Conservation (phyloP, 768 basidiomycete species). For the Rhodotorula paludigena region DNA sequence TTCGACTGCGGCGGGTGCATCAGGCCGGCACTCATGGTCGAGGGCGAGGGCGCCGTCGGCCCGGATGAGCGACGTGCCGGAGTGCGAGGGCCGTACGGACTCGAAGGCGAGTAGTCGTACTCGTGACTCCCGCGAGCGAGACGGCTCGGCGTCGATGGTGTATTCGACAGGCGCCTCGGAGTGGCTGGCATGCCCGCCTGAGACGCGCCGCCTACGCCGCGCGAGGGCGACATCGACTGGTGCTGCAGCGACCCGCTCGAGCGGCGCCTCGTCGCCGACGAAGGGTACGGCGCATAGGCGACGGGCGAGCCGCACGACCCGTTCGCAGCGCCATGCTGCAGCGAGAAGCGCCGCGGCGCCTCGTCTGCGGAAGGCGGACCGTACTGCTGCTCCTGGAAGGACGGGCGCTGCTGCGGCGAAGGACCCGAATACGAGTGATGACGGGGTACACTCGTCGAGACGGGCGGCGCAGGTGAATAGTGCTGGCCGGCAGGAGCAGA, state of each 20-base stretch:
- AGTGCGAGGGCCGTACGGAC: too few species aligned
- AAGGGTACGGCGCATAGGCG: background rate
- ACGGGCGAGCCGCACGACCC: background rate
- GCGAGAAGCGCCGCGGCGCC: background rate
- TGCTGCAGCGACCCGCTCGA: background rate
- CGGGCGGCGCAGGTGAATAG: background rate
- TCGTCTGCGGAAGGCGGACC: too few species aligned
- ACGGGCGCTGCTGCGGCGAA: background rate
- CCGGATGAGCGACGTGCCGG: background rate
- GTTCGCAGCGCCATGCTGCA: background rate
- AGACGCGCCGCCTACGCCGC: too few species aligned
- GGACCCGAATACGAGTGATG: conserved; percentile 5
- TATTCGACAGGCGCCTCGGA: too few species aligned
- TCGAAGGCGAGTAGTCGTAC: background rate
- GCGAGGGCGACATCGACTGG: background rate
- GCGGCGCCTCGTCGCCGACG: background rate
- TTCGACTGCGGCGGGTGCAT: background rate
- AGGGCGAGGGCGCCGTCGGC: background rate
- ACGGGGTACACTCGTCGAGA: background rate
- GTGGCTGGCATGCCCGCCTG: background rate
- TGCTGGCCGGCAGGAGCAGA: background rate
- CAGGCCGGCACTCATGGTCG: background rate
- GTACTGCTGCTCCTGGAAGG: background rate
- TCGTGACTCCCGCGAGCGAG: background rate
- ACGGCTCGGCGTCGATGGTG: background rate